phyloP scores from a whole-genome alignment of 2,329 filamentous ascomycete species.

The Calonectria pteridis region DNA sequence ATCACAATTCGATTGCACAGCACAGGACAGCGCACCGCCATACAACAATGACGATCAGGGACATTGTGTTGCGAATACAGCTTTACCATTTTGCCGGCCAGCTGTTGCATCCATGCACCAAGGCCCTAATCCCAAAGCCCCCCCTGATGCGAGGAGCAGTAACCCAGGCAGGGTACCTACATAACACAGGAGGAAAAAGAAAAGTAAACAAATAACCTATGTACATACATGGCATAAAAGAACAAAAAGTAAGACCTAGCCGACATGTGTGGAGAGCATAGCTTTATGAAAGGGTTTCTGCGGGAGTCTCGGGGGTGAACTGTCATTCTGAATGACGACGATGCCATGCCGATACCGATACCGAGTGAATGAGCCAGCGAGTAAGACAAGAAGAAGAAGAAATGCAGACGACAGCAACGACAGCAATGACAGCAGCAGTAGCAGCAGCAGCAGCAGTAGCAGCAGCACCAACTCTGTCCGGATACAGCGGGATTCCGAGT shows the following conservation, averaged over 20 bases:
- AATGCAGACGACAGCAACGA: not conserved
- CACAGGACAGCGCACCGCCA: not conserved
- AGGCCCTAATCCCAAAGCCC: not conserved
- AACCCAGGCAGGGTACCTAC: slow-evolving; percentile 7
- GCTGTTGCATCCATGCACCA: not conserved
- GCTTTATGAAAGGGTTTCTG: slow-evolving; percentile 11
- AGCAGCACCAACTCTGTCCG: not conserved
- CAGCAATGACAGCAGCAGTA: not conserved
- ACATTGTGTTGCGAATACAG: not conserved
- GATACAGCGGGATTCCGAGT: slow-evolving; percentile 11
- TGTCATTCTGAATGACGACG: not conserved
- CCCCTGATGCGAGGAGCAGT: not conserved
- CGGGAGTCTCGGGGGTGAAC: slow-evolving; percentile 6
- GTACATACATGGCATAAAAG: not conserved
- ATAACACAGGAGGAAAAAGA: not conserved
- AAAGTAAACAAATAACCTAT: slow-evolving; percentile 2
- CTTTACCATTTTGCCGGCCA: not conserved
- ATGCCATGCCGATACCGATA: slow-evolving; percentile 4
- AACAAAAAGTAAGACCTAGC: not conserved
- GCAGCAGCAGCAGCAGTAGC: not conserved
- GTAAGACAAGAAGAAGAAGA: not conserved
- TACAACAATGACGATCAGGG: slow-evolving; percentile 5
- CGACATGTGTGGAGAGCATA: slow-evolving; percentile 7
- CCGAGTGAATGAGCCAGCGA: not conserved
- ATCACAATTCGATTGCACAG: slow-evolving; percentile 21